Evolutionary conservation across 1,284 basidiomycete species (phyloP), one percentile per base, ranked within the genome.

Genomic region (Cutaneotrichosporon spelunceum): DNA sequence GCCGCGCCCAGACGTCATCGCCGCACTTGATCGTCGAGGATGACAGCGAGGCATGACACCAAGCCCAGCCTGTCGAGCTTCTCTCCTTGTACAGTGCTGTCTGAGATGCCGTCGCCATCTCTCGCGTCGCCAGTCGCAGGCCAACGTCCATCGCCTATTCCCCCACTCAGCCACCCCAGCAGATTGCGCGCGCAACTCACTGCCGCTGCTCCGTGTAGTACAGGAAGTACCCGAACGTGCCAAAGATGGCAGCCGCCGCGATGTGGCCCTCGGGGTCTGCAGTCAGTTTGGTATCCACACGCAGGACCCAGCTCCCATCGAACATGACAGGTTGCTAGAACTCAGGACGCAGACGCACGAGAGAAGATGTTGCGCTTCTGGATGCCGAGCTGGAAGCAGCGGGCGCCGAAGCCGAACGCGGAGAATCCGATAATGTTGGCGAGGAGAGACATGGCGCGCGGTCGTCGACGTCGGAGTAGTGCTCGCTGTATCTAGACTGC

Each of bases 381-480:
- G 69, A 93, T 87, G 56, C 87, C 87, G 24, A 92, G 86, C 78
- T 92, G 90, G 68, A 89, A 89, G 64, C 90, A 81, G 66, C 90
- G 84, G 16, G 86, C 86, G 21, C 86, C 86, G 59, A 92, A 85
- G 30, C 90, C 90, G 72, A 91, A 88, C 61, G 84, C 79, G 21
- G 88, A 87, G 80, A 90, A 90, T 53, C 90, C 90, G 73, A 89
- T 72, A 68, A 92, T 81, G 75, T 85, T 89, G 62, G 85, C 80
- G 66, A 90, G 78, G 72, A 91, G 81, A 53, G 87, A 80, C 89
- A 91, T 91, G 69, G 56, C 29, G 30, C 13, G 30, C 30, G 30
- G 30, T 33, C 30, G 30, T 33, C 30, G 30, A 4, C 30, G 50
- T 53, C 57, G 34, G 39, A 30, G 57, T 30, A 47, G 24, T 53